phyloP scores from a whole-genome alignment of 306 rosid species.

The Vachellia pachyceras region DNA sequence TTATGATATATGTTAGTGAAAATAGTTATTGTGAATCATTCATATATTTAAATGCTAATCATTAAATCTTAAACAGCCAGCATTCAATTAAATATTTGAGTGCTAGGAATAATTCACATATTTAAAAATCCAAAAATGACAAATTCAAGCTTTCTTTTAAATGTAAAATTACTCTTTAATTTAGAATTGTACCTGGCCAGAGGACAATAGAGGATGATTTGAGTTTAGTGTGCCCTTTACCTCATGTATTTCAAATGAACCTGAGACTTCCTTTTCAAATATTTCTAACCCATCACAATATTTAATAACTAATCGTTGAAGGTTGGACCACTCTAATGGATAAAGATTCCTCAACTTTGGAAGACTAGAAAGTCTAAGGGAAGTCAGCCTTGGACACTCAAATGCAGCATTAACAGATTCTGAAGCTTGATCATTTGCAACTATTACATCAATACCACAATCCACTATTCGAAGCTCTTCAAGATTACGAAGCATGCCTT shows the following conservation, averaged over 20 bases:
- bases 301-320: neutral
- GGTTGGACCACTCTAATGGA: neutral
- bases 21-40: neutral
- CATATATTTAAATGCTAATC: too few relatives aligned
- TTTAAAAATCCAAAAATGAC: neutral
- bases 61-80: neutral
- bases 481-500: neutral
- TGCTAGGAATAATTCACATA: neutral
- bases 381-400: neutral
- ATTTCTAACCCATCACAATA: neutral
- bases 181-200: neutral
- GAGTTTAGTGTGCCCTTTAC: neutral
- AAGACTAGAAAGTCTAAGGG: accelerated
- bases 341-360: neutral
- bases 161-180: neutral
- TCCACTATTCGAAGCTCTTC: neutral
- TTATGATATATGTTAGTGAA: neutral
- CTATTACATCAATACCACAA: neutral
- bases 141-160: neutral
- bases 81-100: neutral
- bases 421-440: neutral
- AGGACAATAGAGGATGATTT: neutral
- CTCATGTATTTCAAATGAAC: neutral
- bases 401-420: neutral
- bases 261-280: neutral